Conservation (phyloP, 1,139 yeast genomes). For the Candida sanyaensis region DNA sequence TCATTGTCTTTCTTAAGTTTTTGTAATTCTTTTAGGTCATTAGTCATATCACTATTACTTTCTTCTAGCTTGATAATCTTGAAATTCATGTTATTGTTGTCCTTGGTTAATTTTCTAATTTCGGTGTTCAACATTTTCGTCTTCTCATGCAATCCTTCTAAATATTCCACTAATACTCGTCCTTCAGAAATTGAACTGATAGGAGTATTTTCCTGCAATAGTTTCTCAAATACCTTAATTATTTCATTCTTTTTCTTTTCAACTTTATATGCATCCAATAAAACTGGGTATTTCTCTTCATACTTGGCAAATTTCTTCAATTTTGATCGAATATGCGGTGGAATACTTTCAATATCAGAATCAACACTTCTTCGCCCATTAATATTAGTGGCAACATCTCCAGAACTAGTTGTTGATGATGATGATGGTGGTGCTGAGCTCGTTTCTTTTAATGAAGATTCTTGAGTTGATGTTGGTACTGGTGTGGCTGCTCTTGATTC, state of each 20-base stretch:
- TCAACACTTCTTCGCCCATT: background rate
- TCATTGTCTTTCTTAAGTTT: conserved; percentile 14
- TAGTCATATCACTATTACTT: conserved; percentile 21
- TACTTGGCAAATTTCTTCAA: conserved; percentile 80
- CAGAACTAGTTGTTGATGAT: background rate
- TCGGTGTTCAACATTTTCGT: conserved; percentile 59
- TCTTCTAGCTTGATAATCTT: conserved; percentile 17
- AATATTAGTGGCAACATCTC: background rate
- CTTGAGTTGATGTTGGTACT: background rate
- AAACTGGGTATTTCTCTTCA: conserved; percentile 83
- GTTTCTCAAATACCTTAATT: conserved; percentile 66
- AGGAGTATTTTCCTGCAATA: conserved; percentile 80
- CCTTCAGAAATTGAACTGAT: conserved; percentile 73
- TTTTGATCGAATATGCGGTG: conserved; percentile 59
- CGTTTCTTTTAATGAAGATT: background rate
- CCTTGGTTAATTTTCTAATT: conserved; percentile 32
- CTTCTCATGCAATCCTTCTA: conserved; percentile 63
- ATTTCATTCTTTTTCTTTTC: conserved; percentile 72
- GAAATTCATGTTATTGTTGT: conserved; percentile 25
- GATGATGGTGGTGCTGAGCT: conserved; percentile 39
- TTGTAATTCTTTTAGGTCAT: conserved; percentile 8
- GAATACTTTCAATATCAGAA: conserved; percentile 33
- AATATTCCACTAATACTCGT: conserved; percentile 66
- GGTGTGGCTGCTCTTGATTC: conserved; percentile 8
- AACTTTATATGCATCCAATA: conserved; percentile 79